Base-by-base conservation (phyloP, 208 protist genomes). In the Balamuthia mandrillaris region DNA sequence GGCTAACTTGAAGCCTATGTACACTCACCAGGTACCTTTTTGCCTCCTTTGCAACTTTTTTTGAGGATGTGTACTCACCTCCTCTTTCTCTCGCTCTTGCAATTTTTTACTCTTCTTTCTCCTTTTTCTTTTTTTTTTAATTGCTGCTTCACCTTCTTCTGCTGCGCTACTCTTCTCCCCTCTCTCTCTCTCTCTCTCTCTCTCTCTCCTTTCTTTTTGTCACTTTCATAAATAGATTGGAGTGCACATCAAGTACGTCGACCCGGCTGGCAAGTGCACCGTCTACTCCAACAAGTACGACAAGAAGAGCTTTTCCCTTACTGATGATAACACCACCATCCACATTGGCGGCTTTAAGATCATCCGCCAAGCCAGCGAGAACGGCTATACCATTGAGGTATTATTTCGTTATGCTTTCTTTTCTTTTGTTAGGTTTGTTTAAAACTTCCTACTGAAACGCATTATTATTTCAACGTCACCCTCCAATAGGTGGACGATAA, bases 1-100 rank as follows among this genome's bases (percentile, higher is more conserved):
- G 70, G 70, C 70, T 31, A 79, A 79, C 70, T 44, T 79, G 70
- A 79, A 49, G 70, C 70, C 70, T 49, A 79, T 79, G 70, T 79
- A 79, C 70, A 79, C 45, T n/a, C n/a, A 79, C 31, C 70, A 79
- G 31, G 70, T 79, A n/a, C n/a, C n/a, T n/a, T n/a, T n/a, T n/a
- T n/a, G n/a, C n/a, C n/a, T n/a, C n/a, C n/a, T n/a, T n/a, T n/a
- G n/a, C n/a, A n/a, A n/a, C n/a, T n/a, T n/a, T n/a, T n/a, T n/a
- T n/a, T n/a, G n/a, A n/a, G n/a, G n/a, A n/a, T n/a, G n/a, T n/a
- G n/a, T n/a, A n/a, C n/a, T n/a, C n/a, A n/a, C n/a, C n/a, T n/a
- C n/a, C n/a, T n/a, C n/a, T n/a, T n/a, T n/a, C n/a, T n/a, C n/a
- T n/a, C n/a, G n/a, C n/a, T n/a, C n/a, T n/a, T n/a, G n/a, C n/a